Evolutionary conservation across 1,284 basidiomycete genomes (phyloP), one percentile per base, ranked within the genome.

Genomic region (Cutaneotrichosporon mucoides): DNA sequence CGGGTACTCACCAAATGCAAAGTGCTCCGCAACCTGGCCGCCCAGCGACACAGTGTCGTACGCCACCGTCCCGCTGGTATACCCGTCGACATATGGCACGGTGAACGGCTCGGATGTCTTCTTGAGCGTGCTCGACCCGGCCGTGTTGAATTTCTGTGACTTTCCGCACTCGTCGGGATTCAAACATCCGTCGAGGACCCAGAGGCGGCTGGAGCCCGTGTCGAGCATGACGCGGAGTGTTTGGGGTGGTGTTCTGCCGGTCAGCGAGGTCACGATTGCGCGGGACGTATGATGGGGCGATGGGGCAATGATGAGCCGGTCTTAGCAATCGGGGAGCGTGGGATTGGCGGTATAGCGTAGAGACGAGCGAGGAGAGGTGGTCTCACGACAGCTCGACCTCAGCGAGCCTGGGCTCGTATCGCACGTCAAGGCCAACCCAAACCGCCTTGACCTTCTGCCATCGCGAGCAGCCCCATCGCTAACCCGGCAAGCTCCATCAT

Each of bases 151-250:
- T 16, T 55, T 59, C 9, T 64, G 67, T 12, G 56, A 55, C n/a
- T 65, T 66, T 2, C 58, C 38, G 10, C 65, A 62, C 8, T 72
- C 59, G 42, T 36, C 47, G 10, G 37, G 15, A 40, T 60, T 60
- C 33, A 63, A 66, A 16, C 53, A 57, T 13, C 53, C 54, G 11
- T 64, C 64, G 4, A 73, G 76, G 36, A 83, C 66, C 77, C 76
- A 78, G 1, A 84, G 71, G 73, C 84, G 83, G 44, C 82, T 79
- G 10, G 83, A 84, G 40, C 83, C 84, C 24, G 83, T 84, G 72
- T 85, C 83, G 49, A 85, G 75, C 50, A 84, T 79, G 49, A 84
- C 80, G 58, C 80, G 78, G 68, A 85, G 82, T 36, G 68, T 59
- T 70, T 85, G 83, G 1, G 71, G 67, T 7, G 78, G 78, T 7